A percentile compares a stretch with the other conserved stretches of the same genome.
Evolutionary conservation across 1,139 yeast genomes (phyloP).

Genomic region (Komagataea norvegica): DNA sequence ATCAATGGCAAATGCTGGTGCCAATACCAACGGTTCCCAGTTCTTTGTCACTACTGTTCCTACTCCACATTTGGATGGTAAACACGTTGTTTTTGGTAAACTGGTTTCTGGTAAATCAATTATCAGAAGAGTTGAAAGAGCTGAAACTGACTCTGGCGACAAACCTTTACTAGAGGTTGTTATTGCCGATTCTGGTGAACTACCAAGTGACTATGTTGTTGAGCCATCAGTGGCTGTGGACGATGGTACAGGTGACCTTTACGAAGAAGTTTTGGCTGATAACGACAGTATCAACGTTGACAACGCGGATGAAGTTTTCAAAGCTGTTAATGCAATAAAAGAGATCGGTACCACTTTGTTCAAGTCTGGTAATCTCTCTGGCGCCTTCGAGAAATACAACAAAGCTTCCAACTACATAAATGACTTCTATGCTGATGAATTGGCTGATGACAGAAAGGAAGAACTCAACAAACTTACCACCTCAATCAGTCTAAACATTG

Average conservation of each 20-base stretch:
- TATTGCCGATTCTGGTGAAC: constrained; percentile 76
- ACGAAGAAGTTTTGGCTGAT: constrained; percentile 73
- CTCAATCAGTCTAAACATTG: constrained; percentile 64
- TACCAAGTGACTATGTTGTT: constrained; percentile 55
- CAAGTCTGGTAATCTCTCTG: constrained; percentile 54
- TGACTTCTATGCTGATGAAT: constrained; percentile 72
- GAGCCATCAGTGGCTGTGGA: constrained; percentile 41
- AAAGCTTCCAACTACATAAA: constrained; percentile 66
- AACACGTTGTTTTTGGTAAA: constrained; percentile 95
- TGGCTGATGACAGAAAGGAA: constrained; percentile 47
- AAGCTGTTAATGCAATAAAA: constrained; percentile 65
- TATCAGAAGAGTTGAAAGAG: constrained; percentile 71
- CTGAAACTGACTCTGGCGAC: constrained; percentile 58
- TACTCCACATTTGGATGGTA: constrained; percentile 83
- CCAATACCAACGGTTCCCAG: constrained; percentile 93
- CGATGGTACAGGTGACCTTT: constrained; percentile 83
- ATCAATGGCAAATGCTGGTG: constrained; percentile 97
- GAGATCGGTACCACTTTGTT: constrained; percentile 73
- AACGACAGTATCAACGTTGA: constrained; percentile 61
- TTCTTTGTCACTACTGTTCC: constrained; percentile 86
- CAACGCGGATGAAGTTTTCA: constrained; percentile 58
- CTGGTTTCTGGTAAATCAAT: constrained; percentile 78
- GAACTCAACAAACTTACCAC: constrained; percentile 50
- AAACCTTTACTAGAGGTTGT: constrained; percentile 61
- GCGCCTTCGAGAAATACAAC: constrained; percentile 61